Base-by-base conservation (phyloP, 1,139 yeast species). In the Hanseniaspora uvarum region DNA sequence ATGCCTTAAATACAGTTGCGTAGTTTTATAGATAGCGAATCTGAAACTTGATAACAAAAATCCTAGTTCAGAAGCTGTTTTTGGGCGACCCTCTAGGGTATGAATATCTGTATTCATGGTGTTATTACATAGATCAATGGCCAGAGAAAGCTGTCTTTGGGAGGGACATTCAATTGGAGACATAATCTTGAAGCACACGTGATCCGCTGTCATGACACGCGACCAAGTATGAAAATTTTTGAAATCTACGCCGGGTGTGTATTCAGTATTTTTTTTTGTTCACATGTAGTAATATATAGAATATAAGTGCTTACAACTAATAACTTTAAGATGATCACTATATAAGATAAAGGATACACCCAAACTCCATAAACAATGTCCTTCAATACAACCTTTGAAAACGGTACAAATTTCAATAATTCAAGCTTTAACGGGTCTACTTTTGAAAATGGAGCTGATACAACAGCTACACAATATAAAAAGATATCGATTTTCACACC, bases 401-500 rank as follows among this genome's bases (percentile, higher is more conserved):
- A 56, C 26, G 16, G 41, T 5, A 56, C 56, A 6, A 50, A 59
- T 59, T 56, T 7, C 11, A 41, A 48, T 39, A 53, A 58, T 16
- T 59, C 60, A 11, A 58, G 58, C 46, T 57, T 56, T 43, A 63
- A 61, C 31, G 56, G 46, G 14, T 53, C 56, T 31, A 59, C 56
- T 38, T 58, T 57, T 45, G 63, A 61, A 31, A 51, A 40, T 14
- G 55, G 18, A 18, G 33, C 56, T 21, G 60, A 56, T 23, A 60
- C 59, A 37, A 61, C 61, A 28, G 58, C 56, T 18, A 62, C 59
- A 4, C 63, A 62, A 54, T 63, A 63, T 23, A 62, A 63, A 55
- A 72, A 74, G 60, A 78, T 88, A 59, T 86, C 96, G n/a, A 79
- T 89, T 39, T 80, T 78, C 65, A 86, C 95, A 16, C 97, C 98